Conservation (phyloP, 768 basidiomycete species). For the Peribolospora kevripleyi region DNA sequence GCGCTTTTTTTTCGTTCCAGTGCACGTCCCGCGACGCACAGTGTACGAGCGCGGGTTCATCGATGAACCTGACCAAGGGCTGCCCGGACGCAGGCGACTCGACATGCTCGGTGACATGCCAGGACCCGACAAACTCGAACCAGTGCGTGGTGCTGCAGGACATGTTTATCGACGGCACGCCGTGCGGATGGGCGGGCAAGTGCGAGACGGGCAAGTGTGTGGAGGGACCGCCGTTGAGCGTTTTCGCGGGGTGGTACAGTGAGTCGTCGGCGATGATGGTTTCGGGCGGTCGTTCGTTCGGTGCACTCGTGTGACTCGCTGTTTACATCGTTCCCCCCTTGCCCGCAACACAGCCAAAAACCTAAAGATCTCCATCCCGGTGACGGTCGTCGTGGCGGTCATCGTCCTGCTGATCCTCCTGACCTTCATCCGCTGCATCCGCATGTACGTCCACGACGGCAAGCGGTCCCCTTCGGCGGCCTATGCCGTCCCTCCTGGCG, state of each 20-base stretch:
- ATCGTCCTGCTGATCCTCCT: conserved; percentile 36
- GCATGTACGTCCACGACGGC: conserved; percentile 4
- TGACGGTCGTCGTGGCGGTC: conserved; percentile 45
- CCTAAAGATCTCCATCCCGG: conserved; percentile 52
- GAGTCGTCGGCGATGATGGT: conserved; percentile 1
- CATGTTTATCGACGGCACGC: conserved; percentile 51
- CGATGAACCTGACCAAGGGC: conserved; percentile 40
- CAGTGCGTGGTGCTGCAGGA: conserved; percentile 48
- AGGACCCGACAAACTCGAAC: conserved; percentile 36
- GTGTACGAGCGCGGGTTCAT: conserved; percentile 47
- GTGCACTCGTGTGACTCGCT: background rate
- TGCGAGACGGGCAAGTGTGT: conserved; percentile 41
- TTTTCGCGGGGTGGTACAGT: conserved; percentile 26
- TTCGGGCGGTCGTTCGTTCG: background rate
- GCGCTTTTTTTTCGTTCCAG: conserved; percentile 8
- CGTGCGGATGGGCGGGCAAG: conserved; percentile 54
- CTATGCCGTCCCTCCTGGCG: background rate
- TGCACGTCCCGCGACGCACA: conserved; percentile 53
- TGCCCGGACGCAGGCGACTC: conserved; percentile 41
- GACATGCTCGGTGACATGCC: conserved; percentile 55
- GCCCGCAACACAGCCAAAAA: conserved; percentile 23
- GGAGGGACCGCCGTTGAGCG: conserved; percentile 33
- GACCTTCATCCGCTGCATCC: conserved; percentile 19
- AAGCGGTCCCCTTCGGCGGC: background rate
- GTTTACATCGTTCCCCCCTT: background rate